Percentiles rank a stretch among this genome's conserved stretches.
Evolutionary conservation across 805 yeast genomes (phyloP).

Genomic region (Candida sakaeoensis): DNA sequence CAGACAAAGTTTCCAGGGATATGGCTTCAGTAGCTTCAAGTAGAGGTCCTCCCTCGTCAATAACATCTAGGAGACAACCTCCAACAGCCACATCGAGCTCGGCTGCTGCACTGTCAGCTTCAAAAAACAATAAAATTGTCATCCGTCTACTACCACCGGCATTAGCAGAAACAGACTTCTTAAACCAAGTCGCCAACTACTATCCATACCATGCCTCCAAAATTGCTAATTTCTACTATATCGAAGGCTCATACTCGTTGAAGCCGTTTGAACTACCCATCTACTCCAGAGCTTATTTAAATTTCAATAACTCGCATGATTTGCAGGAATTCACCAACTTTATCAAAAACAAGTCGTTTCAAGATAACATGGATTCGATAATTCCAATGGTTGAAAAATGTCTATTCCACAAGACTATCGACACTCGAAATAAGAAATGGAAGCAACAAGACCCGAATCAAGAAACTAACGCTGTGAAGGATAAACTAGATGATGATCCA

Average conservation of each 20-base stretch:
- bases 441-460: too few relatives aligned
- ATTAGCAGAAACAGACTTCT: conserved; percentile 10
- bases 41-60: conserved; percentile 6
- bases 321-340: conserved; percentile 25
- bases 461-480: too few relatives aligned
- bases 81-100: background rate
- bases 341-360: conserved; percentile 17
- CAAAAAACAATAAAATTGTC: conserved; percentile 20
- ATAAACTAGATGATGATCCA: conserved; percentile 13
- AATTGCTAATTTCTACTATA: conserved; percentile 31
- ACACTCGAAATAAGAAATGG: conserved; percentile 6
- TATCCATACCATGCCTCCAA: conserved; percentile 10
- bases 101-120: background rate
- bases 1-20: too few relatives aligned
- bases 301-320: conserved; percentile 23
- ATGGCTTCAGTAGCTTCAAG: conserved; percentile 10
- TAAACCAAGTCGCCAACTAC: conserved; percentile 10
- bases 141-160: conserved; percentile 45
- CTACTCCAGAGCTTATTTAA: conserved; percentile 40
- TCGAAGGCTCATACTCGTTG: conserved; percentile 37
- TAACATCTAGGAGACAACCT: background rate
- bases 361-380: conserved; percentile 15
- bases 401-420: conserved; percentile 18
- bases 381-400: conserved; percentile 35
- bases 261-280: conserved; percentile 38